phyloP scores from a whole-genome alignment of 2,329 filamentous ascomycete species.

The Xylariaceae sp. region DNA sequence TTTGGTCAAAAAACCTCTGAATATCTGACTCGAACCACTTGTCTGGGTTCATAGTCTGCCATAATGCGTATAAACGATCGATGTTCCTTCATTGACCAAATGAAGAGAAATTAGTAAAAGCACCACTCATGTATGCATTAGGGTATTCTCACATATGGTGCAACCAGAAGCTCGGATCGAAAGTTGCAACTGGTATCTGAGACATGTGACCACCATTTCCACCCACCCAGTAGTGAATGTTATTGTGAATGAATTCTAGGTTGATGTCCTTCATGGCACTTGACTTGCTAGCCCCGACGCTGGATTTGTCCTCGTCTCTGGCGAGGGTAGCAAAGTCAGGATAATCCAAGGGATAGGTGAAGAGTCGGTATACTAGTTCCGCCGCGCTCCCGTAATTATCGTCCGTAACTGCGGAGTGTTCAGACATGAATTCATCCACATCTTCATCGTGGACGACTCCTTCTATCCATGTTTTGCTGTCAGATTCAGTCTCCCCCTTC shows the following conservation, averaged over 20 bases:
- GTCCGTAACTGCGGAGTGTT: slow-evolving; percentile 18
- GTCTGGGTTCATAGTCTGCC: slow-evolving; percentile 25
- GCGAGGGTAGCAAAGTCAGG: slow-evolving; percentile 29
- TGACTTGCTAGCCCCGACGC: slow-evolving; percentile 13
- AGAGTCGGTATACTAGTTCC: slow-evolving; percentile 26
- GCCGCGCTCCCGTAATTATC: slow-evolving; percentile 19
- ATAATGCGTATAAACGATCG: slow-evolving; percentile 28
- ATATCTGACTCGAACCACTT: slow-evolving; percentile 28
- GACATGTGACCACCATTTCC: slow-evolving; percentile 58
- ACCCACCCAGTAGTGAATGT: slow-evolving; percentile 45
- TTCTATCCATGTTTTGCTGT: slow-evolving; percentile 11
- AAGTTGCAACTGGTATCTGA: slow-evolving; percentile 62
- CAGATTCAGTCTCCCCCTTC: slow-evolving; percentile 4
- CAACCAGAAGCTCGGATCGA: slow-evolving; percentile 70
- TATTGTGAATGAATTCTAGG: slow-evolving; percentile 50
- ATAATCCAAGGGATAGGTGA: slow-evolving; percentile 28
- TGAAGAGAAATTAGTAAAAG: not conserved
- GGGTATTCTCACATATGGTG: slow-evolving; percentile 62
- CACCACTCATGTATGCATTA: no score
- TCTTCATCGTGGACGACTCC: slow-evolving; percentile 25
- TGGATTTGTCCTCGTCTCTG: slow-evolving; percentile 13
- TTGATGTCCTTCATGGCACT: slow-evolving; percentile 32
- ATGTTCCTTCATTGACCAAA: slow-evolving; percentile 18
- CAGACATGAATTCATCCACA: slow-evolving; percentile 6
- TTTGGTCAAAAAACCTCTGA: slow-evolving; percentile 27